phyloP scores from a whole-genome alignment of 1,284 basidiomycete genomes.

The Heterobasidion parviporum region DNA sequence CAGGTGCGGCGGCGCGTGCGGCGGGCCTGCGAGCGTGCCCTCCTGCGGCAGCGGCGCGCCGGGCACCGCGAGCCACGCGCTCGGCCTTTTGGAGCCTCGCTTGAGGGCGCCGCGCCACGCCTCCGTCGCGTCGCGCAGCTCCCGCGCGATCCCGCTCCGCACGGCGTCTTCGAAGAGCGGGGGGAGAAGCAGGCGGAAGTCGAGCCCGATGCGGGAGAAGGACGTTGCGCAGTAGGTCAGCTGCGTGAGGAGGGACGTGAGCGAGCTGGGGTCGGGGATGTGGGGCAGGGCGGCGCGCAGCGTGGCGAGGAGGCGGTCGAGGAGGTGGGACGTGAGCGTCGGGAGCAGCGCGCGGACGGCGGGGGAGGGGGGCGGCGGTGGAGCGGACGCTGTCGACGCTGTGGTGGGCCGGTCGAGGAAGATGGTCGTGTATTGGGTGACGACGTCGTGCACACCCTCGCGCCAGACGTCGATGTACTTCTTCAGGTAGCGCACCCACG shows the following conservation, averaged over 20 bases:
- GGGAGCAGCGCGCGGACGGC: constrained; percentile 31
- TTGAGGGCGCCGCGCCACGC: not conserved
- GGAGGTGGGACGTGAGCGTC: constrained; percentile 37
- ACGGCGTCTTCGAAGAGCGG: constrained; percentile 60
- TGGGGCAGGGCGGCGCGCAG: constrained; percentile 40
- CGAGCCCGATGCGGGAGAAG: constrained; percentile 85
- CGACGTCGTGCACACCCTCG: constrained; percentile 86
- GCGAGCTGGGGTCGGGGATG: constrained; percentile 54
- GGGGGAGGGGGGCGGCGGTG: constrained; percentile 4
- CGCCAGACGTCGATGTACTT: constrained; percentile 89
- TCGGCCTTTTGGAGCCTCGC: constrained; percentile 7
- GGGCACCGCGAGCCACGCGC: constrained; percentile 4
- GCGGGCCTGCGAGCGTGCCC: constrained; percentile 16
- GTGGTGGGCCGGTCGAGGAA: constrained; percentile 63
- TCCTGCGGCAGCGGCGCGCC: constrained; percentile 15
- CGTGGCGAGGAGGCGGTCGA: constrained; percentile 52
- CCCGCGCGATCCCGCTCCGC: constrained; percentile 28
- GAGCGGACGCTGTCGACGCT: constrained; percentile 12
- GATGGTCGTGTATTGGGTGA: constrained; percentile 84
- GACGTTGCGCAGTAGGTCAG: constrained; percentile 90
- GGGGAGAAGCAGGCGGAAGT: constrained; percentile 65
- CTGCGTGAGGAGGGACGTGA: constrained; percentile 84
- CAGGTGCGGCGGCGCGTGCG: constrained; percentile 58
- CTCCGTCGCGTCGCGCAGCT: constrained; percentile 26
- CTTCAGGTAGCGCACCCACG: constrained; percentile 72